Evolutionary conservation across 2,329 filamentous ascomycete species (phyloP).

Genomic region (Diaporthe sp.): DNA sequence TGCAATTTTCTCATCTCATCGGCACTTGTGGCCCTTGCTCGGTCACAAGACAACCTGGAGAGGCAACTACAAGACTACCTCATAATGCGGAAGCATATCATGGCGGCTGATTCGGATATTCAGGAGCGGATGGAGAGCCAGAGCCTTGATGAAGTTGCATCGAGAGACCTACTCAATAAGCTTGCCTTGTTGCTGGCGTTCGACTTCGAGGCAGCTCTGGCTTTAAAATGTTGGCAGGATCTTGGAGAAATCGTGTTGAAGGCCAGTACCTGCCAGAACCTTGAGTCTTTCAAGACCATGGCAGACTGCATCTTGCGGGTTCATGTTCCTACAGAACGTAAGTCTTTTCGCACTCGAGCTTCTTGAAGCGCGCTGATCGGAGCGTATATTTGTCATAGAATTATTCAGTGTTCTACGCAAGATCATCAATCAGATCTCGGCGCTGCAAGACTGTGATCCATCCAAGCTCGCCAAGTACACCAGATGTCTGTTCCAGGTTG

Average conservation of each 20-base stretch:
- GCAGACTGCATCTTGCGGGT: constrained; percentile 74
- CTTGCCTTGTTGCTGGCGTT: constrained; percentile 78
- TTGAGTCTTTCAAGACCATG: constrained; percentile 71
- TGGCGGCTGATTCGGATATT: constrained; percentile 66
- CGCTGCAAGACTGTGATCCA: constrained; percentile 67
- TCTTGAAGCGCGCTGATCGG: neutral
- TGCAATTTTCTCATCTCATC: constrained; percentile 78
- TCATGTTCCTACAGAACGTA: constrained; percentile 65
- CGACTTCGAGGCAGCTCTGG: constrained; percentile 82
- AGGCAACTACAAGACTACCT: constrained; percentile 73
- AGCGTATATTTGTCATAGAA: constrained; percentile 52
- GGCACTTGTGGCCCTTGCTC: constrained; percentile 65
- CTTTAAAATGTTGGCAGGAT: constrained; percentile 76
- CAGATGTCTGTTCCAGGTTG: constrained; percentile 80
- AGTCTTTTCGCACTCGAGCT: constrained; percentile 24
- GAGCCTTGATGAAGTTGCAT: constrained; percentile 58
- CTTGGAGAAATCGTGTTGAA: constrained; percentile 72
- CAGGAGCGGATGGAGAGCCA: constrained; percentile 55
- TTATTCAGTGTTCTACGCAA: constrained; percentile 70
- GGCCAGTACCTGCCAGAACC: constrained; percentile 59
- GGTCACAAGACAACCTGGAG: constrained; percentile 64
- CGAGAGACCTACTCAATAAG: constrained; percentile 71
- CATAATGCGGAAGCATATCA: constrained; percentile 71
- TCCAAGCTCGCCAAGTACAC: constrained; percentile 81
- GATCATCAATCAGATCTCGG: constrained; percentile 78